A percentile compares a stretch with the other conserved stretches of the same genome.
Conservation (phyloP, 2,329 filamentous ascomycete genomes). For the Colletotrichum sp. region DNA sequence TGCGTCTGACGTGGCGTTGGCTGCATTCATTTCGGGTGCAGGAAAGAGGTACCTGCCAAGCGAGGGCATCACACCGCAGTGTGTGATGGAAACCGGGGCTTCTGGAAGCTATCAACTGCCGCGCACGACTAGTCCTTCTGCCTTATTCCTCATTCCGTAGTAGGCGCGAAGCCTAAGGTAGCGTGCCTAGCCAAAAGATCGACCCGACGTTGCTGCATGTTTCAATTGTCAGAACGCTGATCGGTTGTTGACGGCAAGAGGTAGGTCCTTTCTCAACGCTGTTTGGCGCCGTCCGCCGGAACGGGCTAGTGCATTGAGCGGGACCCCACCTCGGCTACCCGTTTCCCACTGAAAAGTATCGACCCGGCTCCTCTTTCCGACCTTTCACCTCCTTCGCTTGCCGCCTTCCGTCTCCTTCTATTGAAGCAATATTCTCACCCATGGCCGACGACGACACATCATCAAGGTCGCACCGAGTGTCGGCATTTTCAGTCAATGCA, state of each 20-base stretch:
- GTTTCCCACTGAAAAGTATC: background rate
- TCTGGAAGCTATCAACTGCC: background rate
- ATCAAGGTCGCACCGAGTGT: background rate
- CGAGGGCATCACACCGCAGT: background rate
- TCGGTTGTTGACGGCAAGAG: background rate
- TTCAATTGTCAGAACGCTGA: background rate
- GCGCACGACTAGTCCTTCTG: background rate
- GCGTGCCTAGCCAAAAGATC: background rate
- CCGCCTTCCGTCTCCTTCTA: background rate
- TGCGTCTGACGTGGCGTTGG: background rate
- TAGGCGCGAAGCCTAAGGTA: background rate
- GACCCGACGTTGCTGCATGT: background rate
- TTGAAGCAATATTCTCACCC: background rate
- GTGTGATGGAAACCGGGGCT: background rate
- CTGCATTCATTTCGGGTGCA: background rate
- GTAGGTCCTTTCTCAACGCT: background rate
- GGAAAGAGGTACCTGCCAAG: background rate
- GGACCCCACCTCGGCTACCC: background rate
- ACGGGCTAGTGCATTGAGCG: background rate
- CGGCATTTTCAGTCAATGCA: background rate
- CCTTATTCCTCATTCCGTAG: background rate
- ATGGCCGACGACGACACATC: background rate
- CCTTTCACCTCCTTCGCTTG: background rate
- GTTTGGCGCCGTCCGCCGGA: background rate
- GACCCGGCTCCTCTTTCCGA: background rate